A percentile compares a stretch with the other conserved stretches of the same genome.
Conservation (phyloP, 306 rosid species). For the Arachis stenosperma region DNA sequence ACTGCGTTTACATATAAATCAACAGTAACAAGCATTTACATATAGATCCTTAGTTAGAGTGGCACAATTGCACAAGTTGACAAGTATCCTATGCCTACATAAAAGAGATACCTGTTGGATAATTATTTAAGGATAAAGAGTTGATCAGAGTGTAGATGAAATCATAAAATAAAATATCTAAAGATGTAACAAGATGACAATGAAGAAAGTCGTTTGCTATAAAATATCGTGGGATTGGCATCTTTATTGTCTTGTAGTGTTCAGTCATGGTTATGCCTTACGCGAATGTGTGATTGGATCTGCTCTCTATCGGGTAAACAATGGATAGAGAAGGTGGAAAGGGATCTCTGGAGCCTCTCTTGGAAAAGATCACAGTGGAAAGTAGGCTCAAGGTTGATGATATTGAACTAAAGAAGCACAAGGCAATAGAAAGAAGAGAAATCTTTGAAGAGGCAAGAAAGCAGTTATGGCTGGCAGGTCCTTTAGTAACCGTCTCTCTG, state of each 20-base stretch:
- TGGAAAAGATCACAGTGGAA: constrained; percentile 48
- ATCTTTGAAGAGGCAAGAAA: constrained; percentile 60
- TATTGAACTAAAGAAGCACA: neutral
- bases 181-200: neutral
- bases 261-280: neutral
- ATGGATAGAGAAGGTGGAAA: constrained; percentile 50
- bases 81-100: too few species aligned
- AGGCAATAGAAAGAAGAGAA: constrained; percentile 17
- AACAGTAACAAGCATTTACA: too few species aligned
- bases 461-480: constrained; percentile 92
- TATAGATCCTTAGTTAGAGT: too few species aligned
- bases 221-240: neutral
- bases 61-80: too few species aligned
- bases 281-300: neutral
- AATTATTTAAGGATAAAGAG: too few species aligned
- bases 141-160: too few species aligned
- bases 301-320: neutral
- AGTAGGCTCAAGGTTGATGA: constrained; percentile 30
- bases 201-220: neutral
- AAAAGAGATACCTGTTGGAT: too few species aligned
- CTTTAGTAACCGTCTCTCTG: constrained; percentile 54
- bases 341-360: constrained; percentile 40
- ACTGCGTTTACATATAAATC: too few species aligned
- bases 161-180: neutral
- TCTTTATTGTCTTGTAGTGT: neutral